Percentiles rank a stretch among this genome's conserved stretches.
These are phyloP conservation scores for Ophiocordyceps polyrhachis-furcata DNA, from an alignment of 2,329 filamentous ascomycete genomes.

Conservation along the genomic window DNA sequence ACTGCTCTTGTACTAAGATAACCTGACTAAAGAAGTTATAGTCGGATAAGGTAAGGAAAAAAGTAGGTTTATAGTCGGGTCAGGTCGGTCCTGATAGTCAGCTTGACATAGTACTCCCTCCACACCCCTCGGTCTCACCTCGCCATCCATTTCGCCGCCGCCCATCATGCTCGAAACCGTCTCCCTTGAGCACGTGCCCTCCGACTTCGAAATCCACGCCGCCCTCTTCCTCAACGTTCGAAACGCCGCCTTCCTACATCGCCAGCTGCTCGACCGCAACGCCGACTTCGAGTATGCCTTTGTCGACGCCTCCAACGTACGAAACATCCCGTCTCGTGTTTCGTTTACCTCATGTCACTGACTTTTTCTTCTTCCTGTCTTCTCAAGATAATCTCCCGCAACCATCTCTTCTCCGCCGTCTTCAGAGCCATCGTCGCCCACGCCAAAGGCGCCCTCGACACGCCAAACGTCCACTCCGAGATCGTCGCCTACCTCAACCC, in stretches of 20 bases:
- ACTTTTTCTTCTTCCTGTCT: background rate
- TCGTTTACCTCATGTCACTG: background rate
- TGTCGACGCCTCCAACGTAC: slow-evolving; percentile 64
- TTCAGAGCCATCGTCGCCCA: slow-evolving; percentile 59
- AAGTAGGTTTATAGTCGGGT: no score
- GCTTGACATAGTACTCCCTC: no score
- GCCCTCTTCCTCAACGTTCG: slow-evolving; percentile 57
- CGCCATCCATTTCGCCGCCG: background rate
- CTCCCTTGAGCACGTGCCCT: slow-evolving; percentile 56
- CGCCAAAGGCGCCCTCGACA: slow-evolving; percentile 44
- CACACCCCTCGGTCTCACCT: background rate
- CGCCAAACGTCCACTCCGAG: slow-evolving; percentile 76
- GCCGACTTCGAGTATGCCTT: slow-evolving; percentile 82
- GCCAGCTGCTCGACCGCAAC: slow-evolving; percentile 74
- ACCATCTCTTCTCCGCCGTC: slow-evolving; percentile 55
- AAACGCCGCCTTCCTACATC: slow-evolving; percentile 61
- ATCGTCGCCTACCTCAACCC: slow-evolving; percentile 64
- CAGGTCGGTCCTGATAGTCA: no score
- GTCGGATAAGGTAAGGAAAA: no score
- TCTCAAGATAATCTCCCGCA: slow-evolving; percentile 46
- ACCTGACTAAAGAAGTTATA: no score
- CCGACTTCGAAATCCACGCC: slow-evolving; percentile 47
- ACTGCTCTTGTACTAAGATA: no score
- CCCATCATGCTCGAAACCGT: slow-evolving; percentile 40
- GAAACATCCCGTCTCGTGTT: slow-evolving; percentile 5